phyloP scores from a whole-genome alignment of 106 monocot species.

The Dendrobium chrysotoxum region DNA sequence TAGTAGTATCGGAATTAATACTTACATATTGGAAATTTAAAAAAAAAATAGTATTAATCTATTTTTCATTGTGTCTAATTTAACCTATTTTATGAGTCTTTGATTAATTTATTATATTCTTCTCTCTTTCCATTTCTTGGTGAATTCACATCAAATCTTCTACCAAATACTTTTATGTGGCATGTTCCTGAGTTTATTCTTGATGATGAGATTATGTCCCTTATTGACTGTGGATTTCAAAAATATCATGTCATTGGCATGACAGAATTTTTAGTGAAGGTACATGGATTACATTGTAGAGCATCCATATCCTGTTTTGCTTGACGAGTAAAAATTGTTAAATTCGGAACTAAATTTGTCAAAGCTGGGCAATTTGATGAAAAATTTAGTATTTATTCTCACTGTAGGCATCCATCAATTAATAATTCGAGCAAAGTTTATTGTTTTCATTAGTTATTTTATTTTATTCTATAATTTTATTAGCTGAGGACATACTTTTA shows the following conservation, averaged over 20 bases:
- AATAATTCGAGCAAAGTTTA: neutral
- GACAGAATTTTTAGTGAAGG: neutral
- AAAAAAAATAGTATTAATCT: neutral
- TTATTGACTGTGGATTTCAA: neutral
- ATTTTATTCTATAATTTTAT: neutral
- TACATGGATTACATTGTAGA: neutral
- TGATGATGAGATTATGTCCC: neutral
- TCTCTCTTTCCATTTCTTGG: neutral
- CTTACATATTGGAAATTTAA: no score
- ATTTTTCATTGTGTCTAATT: neutral
- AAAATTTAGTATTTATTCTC: neutral
- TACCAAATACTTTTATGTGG: neutral
- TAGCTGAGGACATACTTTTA: neutral
- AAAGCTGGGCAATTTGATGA: neutral
- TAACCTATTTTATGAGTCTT: neutral
- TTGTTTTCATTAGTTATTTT: neutral
- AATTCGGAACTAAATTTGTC: neutral
- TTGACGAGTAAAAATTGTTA: neutral
- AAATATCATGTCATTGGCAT: neutral
- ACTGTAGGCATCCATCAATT: neutral
- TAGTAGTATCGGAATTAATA: no score
- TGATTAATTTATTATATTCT: neutral
- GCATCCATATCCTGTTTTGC: neutral
- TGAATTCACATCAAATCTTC: neutral
- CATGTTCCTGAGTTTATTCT: neutral